Evolutionary conservation across 805 yeast genomes (phyloP).

Genomic region (Sporopachydermia lactativora): DNA sequence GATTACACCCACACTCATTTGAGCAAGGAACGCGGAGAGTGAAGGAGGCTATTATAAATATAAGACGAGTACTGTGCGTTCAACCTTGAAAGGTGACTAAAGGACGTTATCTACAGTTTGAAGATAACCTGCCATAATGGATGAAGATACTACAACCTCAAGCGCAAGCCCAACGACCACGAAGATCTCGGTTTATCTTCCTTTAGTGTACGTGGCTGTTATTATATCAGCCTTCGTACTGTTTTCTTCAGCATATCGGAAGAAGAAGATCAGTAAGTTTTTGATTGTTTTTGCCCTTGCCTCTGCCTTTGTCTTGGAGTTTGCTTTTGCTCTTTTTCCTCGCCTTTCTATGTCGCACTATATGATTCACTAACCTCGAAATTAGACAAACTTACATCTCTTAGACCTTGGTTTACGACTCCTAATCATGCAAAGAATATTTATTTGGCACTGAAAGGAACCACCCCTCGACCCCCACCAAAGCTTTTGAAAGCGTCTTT

Average conservation of each 20-base stretch:
- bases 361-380: too few relatives aligned
- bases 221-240: conserved; percentile 49
- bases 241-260: conserved; percentile 58
- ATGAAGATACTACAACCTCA: conserved; percentile 8
- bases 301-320: too few relatives aligned
- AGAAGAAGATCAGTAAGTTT: conserved; percentile 28
- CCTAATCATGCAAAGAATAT: conserved; percentile 52
- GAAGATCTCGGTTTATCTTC: conserved; percentile 49
- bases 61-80: too few relatives aligned
- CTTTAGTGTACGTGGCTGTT: conserved; percentile 61
- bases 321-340: too few relatives aligned
- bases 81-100: too few relatives aligned
- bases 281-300: not conserved
- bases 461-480: conserved; percentile 52
- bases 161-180: conserved; percentile 19
- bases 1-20: too few relatives aligned
- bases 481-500: conserved; percentile 61
- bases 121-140: conserved; percentile 5
- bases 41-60: too few relatives aligned
- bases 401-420: conserved; percentile 57
- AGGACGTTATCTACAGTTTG: too few relatives aligned
- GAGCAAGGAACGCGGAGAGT: too few relatives aligned
- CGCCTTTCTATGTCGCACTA: too few relatives aligned
- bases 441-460: conserved; percentile 40
- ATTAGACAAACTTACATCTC: conserved; percentile 33